These are phyloP conservation scores for Apiospora saccharicola DNA, from an alignment of 2,329 filamentous ascomycete genomes.

Conservation along the genomic window DNA sequence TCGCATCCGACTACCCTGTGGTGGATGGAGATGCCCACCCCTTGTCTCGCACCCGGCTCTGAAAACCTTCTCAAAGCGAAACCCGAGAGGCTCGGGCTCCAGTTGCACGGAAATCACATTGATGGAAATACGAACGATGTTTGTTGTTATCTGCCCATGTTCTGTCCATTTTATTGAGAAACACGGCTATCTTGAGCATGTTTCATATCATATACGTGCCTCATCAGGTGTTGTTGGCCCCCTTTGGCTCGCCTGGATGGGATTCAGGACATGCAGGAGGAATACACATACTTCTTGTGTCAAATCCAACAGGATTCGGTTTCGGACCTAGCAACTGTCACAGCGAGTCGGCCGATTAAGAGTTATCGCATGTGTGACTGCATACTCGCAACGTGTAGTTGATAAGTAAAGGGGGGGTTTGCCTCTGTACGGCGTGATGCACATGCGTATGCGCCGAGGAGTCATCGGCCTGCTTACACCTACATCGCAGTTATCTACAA, in stretches of 20 bases:
- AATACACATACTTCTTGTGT: neutral
- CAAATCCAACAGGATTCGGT: neutral
- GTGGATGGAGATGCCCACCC: neutral
- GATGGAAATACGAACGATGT: constrained; percentile 4
- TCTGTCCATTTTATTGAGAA: neutral
- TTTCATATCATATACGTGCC: neutral
- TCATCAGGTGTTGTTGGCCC: neutral
- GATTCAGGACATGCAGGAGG: constrained; percentile 6
- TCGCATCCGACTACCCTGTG: neutral
- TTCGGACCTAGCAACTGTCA: neutral
- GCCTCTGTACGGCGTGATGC: neutral
- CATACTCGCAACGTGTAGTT: neutral
- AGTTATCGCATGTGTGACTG: neutral
- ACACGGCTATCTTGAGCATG: neutral
- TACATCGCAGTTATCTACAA: neutral
- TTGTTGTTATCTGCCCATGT: neutral
- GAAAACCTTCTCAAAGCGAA: constrained; percentile 11
- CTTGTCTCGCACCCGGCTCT: neutral
- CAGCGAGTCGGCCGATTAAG: neutral
- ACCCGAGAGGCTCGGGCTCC: constrained; percentile 6
- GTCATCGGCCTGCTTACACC: constrained; percentile 3
- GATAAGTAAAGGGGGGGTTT: too few species aligned
- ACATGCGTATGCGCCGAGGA: neutral
- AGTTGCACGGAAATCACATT: neutral
- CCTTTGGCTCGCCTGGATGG: neutral